A percentile compares a stretch with the other conserved stretches of the same genome.
These are phyloP conservation scores for Hymenoscyphus linearis DNA, from an alignment of 2,329 filamentous ascomycete species.

Conservation along the genomic window DNA sequence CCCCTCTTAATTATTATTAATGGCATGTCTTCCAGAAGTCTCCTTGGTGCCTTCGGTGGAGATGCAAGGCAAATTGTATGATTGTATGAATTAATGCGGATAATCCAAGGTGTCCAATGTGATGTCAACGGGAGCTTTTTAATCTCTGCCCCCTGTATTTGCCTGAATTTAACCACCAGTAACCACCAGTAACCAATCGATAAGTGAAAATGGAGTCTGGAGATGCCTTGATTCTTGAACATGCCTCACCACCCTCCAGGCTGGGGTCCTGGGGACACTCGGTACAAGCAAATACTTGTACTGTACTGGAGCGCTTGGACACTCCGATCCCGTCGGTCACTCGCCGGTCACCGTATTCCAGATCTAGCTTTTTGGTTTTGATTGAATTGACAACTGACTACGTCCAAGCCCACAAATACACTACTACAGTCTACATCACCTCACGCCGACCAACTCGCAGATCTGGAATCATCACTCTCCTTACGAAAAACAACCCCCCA, in stretches of 20 bases:
- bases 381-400: neutral
- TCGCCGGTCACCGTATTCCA: constrained; percentile 1
- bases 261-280: too few species aligned
- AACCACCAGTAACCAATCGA: constrained; percentile 6
- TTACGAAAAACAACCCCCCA: neutral
- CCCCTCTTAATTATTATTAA: constrained; percentile 11
- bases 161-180: too few species aligned
- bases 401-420: neutral
- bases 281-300: too few species aligned
- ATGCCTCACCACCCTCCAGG: too few species aligned
- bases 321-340: neutral
- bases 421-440: neutral
- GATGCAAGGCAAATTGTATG: constrained; percentile 1
- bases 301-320: constrained; percentile 13
- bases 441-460: constrained; percentile 18
- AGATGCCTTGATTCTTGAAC: too few species aligned
- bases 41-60: neutral
- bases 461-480: constrained; percentile 25
- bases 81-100: constrained; percentile 1
- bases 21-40: neutral
- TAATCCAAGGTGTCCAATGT: constrained; percentile 6
- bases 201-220: neutral
- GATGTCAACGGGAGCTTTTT: neutral
- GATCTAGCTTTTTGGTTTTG: constrained; percentile 4
- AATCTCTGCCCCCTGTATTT: constrained; percentile 6